Evolutionary conservation across 306 rosid species (phyloP).

Genomic region (Dicorynia guianensis): DNA sequence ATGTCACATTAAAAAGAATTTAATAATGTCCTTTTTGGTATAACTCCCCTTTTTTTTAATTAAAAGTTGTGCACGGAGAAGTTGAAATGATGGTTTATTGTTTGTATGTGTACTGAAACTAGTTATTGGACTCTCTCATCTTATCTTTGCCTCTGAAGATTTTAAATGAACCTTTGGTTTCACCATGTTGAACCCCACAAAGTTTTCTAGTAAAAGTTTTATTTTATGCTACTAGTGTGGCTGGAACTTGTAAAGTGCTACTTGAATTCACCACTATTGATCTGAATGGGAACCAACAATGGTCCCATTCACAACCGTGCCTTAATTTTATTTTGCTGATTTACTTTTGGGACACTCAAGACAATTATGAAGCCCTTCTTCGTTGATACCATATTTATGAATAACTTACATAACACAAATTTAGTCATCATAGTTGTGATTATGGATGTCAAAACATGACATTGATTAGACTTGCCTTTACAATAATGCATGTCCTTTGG

Average conservation of each 20-base stretch:
- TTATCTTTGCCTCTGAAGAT: background rate
- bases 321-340: too few species aligned
- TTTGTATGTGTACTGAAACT: background rate
- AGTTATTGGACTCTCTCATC: constrained; percentile 2
- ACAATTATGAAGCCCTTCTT: too few species aligned
- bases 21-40: background rate
- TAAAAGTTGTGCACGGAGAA: background rate
- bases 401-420: too few species aligned
- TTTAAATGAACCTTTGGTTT: constrained; percentile 7
- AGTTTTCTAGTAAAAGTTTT: background rate
- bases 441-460: too few species aligned
- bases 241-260: background rate
- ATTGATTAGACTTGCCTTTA: too few species aligned
- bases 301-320: too few species aligned
- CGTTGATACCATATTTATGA: too few species aligned
- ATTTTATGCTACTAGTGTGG: background rate
- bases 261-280: background rate
- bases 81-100: constrained; percentile 6
- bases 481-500: too few species aligned
- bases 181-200: background rate
- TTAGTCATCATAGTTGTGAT: too few species aligned
- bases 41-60: too few species aligned
- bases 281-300: background rate
- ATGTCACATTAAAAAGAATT: background rate
- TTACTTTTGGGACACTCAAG: too few species aligned